phyloP scores from a whole-genome alignment of 148 eudicot genomes.

The Vaccinium darrowii region DNA sequence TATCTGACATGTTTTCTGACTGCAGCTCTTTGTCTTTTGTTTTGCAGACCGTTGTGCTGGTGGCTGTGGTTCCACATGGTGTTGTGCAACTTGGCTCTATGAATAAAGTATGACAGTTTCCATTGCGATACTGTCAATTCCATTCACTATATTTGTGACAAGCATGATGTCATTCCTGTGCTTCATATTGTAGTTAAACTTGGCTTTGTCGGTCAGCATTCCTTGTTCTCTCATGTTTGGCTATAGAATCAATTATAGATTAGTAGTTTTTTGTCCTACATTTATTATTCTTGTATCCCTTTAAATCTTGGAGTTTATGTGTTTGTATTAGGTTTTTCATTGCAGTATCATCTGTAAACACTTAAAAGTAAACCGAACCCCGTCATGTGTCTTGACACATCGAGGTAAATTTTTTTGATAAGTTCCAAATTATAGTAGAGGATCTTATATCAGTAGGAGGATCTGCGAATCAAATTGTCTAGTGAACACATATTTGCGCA shows the following conservation, averaged over 20 bases:
- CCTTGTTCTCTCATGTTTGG: not conserved
- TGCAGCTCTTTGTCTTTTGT: constrained; percentile 10
- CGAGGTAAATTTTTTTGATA: not conserved
- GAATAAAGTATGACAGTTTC: constrained; percentile 47
- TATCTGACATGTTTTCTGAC: not conserved
- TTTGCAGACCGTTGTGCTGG: constrained; percentile 72
- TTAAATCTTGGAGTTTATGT: not conserved
- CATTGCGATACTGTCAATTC: not conserved
- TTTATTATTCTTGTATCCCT: not conserved
- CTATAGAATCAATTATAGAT: not conserved
- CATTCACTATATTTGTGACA: not conserved
- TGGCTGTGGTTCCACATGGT: constrained; percentile 65
- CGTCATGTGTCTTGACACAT: not conserved
- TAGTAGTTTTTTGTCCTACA: not conserved
- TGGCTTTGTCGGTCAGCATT: not conserved
- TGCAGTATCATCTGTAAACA: not conserved
- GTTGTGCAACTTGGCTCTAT: constrained; percentile 84
- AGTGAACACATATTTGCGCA: not conserved
- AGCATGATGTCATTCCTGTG: not conserved
- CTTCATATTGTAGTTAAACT: not conserved
- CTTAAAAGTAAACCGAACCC: not conserved
- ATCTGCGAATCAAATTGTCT: not conserved
- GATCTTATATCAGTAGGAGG: not conserved
- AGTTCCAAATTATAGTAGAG: not conserved
- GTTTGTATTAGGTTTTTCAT: not conserved